A percentile compares a stretch with the other conserved stretches of the same genome.
phyloP scores from a whole-genome alignment of 2,329 filamentous ascomycete genomes.

The Aurifilum marmelostoma region DNA sequence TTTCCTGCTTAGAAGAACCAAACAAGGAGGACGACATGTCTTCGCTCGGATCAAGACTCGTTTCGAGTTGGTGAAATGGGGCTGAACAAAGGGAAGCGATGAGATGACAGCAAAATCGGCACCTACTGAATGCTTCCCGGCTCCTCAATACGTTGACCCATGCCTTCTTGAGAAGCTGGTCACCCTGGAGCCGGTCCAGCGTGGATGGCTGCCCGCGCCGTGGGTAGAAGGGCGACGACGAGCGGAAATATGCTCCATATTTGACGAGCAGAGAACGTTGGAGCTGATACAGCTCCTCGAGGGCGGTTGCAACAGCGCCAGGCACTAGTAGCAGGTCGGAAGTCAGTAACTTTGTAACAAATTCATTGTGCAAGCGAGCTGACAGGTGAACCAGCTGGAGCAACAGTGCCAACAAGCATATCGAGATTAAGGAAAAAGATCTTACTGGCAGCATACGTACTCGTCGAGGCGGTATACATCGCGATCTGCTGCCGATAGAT shows the following conservation, averaged over 20 bases:
- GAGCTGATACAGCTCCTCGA: constrained; percentile 23
- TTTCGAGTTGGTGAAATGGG: too few relatives aligned
- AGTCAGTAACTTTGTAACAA: neutral
- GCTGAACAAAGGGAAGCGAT: too few relatives aligned
- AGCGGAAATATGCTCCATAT: constrained; percentile 37
- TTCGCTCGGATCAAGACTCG: neutral
- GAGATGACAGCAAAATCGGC: neutral
- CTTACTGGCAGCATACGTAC: neutral
- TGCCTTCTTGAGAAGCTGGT: constrained; percentile 11
- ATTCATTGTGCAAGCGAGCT: neutral
- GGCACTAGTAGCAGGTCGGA: neutral
- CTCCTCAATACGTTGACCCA: constrained; percentile 17
- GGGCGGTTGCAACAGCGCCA: neutral
- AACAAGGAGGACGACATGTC: neutral
- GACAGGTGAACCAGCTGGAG: neutral
- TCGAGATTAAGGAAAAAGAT: neutral
- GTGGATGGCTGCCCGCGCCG: constrained; percentile 27
- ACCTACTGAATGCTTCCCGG: constrained; percentile 22
- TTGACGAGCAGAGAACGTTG: constrained; percentile 38
- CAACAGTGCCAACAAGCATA: too few relatives aligned
- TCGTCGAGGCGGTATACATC: constrained; percentile 15
- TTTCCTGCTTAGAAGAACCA: neutral
- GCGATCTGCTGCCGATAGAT: constrained; percentile 27
- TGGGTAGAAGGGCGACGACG: constrained; percentile 32
- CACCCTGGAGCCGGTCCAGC: constrained; percentile 28